Conservation (phyloP, 2,329 filamentous ascomycete genomes). For the Dothiorella sarmentorum region DNA sequence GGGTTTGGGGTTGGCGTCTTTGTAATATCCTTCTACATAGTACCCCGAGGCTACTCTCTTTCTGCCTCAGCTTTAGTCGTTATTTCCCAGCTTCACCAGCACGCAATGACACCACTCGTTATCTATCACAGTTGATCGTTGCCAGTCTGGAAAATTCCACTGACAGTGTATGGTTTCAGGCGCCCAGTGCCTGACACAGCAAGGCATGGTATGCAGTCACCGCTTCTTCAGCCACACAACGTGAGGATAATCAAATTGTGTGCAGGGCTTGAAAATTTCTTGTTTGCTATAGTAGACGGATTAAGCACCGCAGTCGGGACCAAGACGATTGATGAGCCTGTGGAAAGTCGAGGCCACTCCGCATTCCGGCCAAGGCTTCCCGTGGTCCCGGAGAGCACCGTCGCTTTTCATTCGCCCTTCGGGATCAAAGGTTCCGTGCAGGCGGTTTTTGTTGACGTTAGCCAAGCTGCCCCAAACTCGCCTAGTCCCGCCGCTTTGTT, state of each 20-base stretch:
- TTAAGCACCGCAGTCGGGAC: not conserved
- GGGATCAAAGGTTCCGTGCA: not conserved
- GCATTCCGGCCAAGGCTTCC: not conserved
- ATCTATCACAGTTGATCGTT: not conserved
- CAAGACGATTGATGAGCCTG: no score
- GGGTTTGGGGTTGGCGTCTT: not conserved
- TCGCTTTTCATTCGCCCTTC: not conserved
- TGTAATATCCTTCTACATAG: slow-evolving; percentile 14
- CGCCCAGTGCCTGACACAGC: not conserved
- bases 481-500: not conserved
- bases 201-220: not conserved
- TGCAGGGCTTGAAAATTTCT: no score
- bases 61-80: not conserved
- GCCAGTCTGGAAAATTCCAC: no score
- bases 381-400: not conserved
- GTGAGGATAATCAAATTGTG: not conserved
- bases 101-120: not conserved
- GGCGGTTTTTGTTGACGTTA: not conserved
- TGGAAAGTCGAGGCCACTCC: no score
- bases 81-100: not conserved
- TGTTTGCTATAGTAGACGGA: not conserved
- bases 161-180: not conserved
- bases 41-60: slow-evolving; percentile 1
- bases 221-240: not conserved
- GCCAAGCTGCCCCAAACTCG: not conserved